Conservation (phyloP, 2,329 filamentous ascomycete genomes). For the Botrytis porri region DNA sequence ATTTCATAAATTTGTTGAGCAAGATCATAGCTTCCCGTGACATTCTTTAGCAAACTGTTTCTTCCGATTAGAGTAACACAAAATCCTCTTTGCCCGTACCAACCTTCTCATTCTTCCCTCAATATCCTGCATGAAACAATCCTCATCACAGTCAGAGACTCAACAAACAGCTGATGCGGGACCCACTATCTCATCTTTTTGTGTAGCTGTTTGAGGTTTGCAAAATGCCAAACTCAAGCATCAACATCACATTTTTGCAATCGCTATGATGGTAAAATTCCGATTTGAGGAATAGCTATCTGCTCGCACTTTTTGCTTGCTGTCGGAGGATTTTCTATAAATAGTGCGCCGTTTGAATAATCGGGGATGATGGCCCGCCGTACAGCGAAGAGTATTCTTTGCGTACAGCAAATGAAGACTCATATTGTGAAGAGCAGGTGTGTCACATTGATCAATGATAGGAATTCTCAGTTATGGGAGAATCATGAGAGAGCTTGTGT, state of each 20-base stretch:
- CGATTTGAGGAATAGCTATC: background rate
- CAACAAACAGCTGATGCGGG: slow-evolving; percentile 12
- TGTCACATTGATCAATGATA: slow-evolving; percentile 41
- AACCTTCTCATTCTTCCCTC: background rate
- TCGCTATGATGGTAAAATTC: background rate
- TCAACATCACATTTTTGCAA: slow-evolving; percentile 2
- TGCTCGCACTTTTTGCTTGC: background rate
- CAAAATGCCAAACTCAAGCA: slow-evolving; percentile 1
- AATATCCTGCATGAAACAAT: slow-evolving; percentile 17
- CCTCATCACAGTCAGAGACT: background rate
- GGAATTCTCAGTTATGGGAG: background rate
- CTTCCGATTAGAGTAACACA: slow-evolving; percentile 17
- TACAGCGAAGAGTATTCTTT: slow-evolving; percentile 17
- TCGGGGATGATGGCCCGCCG: slow-evolving; percentile 14
- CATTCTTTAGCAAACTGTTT: slow-evolving; percentile 19
- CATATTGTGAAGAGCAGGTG: slow-evolving; percentile 1
- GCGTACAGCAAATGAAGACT: slow-evolving; percentile 20
- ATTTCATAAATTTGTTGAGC: background rate
- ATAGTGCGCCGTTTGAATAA: slow-evolving; percentile 9
- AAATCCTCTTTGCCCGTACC: slow-evolving; percentile 1
- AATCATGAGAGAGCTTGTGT: slow-evolving; percentile 1
- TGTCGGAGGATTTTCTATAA: slow-evolving; percentile 13
- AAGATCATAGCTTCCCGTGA: slow-evolving; percentile 7
- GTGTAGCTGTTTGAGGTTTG: slow-evolving; percentile 19
- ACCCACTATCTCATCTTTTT: background rate